A percentile compares a stretch with the other conserved stretches of the same genome.
phyloP scores from a whole-genome alignment of 257 asterid species.

The Schizonepeta tenuifolia region DNA sequence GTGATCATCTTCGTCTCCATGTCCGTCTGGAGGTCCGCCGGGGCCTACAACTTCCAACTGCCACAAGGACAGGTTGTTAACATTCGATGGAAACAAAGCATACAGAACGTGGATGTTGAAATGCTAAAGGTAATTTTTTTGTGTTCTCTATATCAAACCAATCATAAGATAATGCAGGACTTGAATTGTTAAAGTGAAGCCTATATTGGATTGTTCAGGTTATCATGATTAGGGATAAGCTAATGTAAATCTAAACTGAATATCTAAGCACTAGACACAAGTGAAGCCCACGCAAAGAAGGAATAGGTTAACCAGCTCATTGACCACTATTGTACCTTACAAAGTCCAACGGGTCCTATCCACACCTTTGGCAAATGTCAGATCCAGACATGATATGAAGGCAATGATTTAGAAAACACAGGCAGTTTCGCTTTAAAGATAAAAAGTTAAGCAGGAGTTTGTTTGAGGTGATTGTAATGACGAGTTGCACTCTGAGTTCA shows the following conservation, averaged over 20 bases:
- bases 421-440: neutral
- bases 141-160: neutral
- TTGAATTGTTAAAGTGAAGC: conserved; percentile 1
- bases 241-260: neutral
- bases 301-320: neutral
- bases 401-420: neutral
- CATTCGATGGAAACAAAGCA: conserved; percentile 4
- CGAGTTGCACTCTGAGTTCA: neutral
- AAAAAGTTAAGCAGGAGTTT: neutral
- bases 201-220: neutral
- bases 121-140: neutral
- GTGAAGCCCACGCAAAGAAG: neutral
- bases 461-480: neutral
- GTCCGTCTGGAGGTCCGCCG: conserved; percentile 86
- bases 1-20: conserved; percentile 51
- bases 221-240: neutral
- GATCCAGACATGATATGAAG: neutral
- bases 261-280: neutral
- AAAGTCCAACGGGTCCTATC: neutral
- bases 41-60: conserved; percentile 93
- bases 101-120: neutral
- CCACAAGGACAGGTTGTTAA: conserved; percentile 13
- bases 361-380: neutral
- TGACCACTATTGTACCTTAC: neutral
- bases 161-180: neutral